These are phyloP conservation scores for Amylocarpus encephaloides DNA, from an alignment of 2,329 filamentous ascomycete species.

Conservation along the genomic window DNA sequence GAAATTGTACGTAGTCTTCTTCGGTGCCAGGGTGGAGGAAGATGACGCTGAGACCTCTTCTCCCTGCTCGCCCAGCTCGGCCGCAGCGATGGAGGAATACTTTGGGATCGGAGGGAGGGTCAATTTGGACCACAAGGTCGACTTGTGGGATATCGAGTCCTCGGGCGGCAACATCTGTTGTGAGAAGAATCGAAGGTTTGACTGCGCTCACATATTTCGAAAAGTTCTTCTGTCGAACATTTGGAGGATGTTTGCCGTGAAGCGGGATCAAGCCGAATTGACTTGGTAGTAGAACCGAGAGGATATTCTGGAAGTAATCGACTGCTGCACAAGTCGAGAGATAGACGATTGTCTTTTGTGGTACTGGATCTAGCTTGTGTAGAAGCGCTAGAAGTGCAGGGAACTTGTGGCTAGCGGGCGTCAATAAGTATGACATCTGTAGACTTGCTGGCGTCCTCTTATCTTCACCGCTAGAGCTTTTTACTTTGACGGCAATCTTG, in stretches of 20 bases:
- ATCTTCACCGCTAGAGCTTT: constrained; percentile 70
- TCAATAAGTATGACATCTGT: constrained; percentile 80
- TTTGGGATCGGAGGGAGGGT: constrained; percentile 82
- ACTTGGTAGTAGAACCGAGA: constrained; percentile 65
- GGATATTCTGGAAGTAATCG: constrained; percentile 82
- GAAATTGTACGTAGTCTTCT: constrained; percentile 82
- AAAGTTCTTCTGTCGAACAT: constrained; percentile 85
- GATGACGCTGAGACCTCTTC: constrained; percentile 77
- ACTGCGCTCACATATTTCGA: constrained; percentile 69
- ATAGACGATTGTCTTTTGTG: constrained; percentile 84
- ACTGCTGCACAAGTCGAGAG: constrained; percentile 91
- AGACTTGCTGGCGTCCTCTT: constrained; percentile 85
- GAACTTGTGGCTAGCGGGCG: constrained; percentile 72
- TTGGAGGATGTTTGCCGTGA: constrained; percentile 86
- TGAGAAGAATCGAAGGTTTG: constrained; percentile 74
- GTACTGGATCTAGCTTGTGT: constrained; percentile 60
- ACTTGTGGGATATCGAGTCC: constrained; percentile 90
- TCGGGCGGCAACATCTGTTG: constrained; percentile 85
- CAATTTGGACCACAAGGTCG: constrained; percentile 84
- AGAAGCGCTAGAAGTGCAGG: constrained; percentile 68
- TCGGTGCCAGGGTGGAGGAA: constrained; percentile 80
- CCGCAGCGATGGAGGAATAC: constrained; percentile 93
- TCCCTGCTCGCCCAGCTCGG: constrained; percentile 80
- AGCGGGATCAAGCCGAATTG: constrained; percentile 69
- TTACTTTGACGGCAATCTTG: constrained; percentile 90